Evolutionary conservation across 129 eudicot species (phyloP).

Genomic region (Tagetes patula): DNA sequence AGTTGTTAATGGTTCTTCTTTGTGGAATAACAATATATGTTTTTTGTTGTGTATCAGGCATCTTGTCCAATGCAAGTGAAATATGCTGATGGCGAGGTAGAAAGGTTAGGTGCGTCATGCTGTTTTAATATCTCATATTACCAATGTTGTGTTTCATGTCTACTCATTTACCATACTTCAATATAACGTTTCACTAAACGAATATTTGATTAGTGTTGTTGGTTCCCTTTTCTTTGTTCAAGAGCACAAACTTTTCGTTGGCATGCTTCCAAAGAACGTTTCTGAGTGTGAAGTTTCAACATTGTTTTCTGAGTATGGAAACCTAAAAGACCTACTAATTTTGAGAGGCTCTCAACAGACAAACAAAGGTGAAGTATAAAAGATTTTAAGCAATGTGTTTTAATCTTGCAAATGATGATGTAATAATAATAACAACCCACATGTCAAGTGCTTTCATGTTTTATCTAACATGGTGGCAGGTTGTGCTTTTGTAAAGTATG

Average conservation of each 20-base stretch:
- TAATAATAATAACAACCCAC: constrained; percentile 16
- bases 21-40: constrained; percentile 36
- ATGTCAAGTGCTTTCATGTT: constrained; percentile 24
- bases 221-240: constrained; percentile 27
- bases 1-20: background rate
- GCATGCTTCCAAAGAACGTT: constrained; percentile 97
- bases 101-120: constrained; percentile 80
- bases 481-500: constrained; percentile 96
- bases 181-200: constrained; percentile 7
- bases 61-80: constrained; percentile 98
- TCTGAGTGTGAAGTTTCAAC: constrained; percentile 79
- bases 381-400: background rate
- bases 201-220: constrained; percentile 17
- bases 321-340: constrained; percentile 77
- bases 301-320: constrained; percentile 82
- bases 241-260: constrained; percentile 95
- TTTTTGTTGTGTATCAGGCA: constrained; percentile 64
- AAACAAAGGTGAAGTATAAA: constrained; percentile 62
- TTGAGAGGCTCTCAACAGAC: constrained; percentile 97
- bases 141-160: constrained; percentile 6
- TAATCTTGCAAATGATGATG: background rate
- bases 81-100: constrained; percentile 97
- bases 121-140: background rate
- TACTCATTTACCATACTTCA: background rate
- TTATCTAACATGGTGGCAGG: constrained; percentile 46